These are phyloP conservation scores for Tuber microsphaerosporum DNA, from an alignment of 495 filamentous ascomycete genomes.

Conservation along the genomic window DNA sequence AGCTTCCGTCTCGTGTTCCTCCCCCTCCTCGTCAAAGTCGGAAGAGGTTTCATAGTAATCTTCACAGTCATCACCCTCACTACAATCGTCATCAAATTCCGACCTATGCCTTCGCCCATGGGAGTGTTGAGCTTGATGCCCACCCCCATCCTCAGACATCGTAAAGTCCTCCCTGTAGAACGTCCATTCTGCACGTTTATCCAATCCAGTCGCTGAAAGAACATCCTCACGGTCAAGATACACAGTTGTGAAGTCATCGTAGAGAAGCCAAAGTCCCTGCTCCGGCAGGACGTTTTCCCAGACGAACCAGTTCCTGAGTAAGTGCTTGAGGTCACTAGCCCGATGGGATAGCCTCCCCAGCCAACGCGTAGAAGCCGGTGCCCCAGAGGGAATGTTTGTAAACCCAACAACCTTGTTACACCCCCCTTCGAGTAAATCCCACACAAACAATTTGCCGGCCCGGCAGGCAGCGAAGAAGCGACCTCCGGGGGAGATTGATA, in stretches of 20 bases:
- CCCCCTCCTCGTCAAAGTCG: not conserved
- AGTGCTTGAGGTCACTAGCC: slow-evolving; percentile 15
- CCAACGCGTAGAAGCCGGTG: slow-evolving; percentile 17
- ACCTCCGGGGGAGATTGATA: slow-evolving; percentile 18
- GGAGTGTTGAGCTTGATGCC: not conserved
- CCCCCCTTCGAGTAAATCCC: slow-evolving; percentile 21
- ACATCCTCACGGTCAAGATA: slow-evolving; percentile 36
- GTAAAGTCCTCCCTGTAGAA: slow-evolving; percentile 24
- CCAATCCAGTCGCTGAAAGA: slow-evolving; percentile 27
- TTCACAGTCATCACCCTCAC: not conserved
- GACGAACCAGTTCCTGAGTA: slow-evolving; percentile 36
- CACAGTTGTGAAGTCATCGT: slow-evolving; percentile 34
- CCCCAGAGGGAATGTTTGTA: not conserved
- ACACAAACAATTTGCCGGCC: slow-evolving; percentile 40
- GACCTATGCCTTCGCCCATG: not conserved
- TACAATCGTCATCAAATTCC: not conserved
- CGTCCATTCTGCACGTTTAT: slow-evolving; percentile 19
- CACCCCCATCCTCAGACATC: not conserved
- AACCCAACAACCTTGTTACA: slow-evolving; percentile 27
- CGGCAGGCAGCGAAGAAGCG: slow-evolving; percentile 35
- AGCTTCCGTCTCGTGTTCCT: not conserved
- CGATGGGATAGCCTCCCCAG: slow-evolving; percentile 24
- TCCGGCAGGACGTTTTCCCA: slow-evolving; percentile 38
- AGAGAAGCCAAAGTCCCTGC: slow-evolving; percentile 38
- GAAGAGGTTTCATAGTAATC: slow-evolving; percentile 3